Evolutionary conservation across 2,329 filamentous ascomycete species (phyloP).

Genomic region (Leptographium radiaticola): DNA sequence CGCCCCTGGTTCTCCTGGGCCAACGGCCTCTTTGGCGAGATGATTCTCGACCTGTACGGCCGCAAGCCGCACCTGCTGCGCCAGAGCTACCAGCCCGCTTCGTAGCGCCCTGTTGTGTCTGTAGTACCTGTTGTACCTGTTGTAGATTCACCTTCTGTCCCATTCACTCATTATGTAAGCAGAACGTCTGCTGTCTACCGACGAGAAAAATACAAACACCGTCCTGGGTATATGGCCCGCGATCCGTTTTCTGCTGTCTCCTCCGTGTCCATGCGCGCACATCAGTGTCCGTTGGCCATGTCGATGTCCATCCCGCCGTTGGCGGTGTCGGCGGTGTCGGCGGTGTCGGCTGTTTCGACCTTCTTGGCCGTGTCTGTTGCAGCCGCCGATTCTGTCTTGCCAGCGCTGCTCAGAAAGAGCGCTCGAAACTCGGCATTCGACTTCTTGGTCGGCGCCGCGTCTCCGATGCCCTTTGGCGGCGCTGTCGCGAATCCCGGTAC

Average conservation of each 20-base stretch:
- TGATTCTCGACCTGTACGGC: slow-evolving; percentile 60
- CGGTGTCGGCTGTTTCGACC: not conserved
- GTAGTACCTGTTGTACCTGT: no score
- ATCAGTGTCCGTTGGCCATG: not conserved
- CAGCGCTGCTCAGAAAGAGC: slow-evolving; percentile 15
- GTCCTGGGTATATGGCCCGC: not conserved
- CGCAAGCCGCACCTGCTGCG: slow-evolving; percentile 46
- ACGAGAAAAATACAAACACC: not conserved
- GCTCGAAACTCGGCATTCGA: slow-evolving; percentile 20
- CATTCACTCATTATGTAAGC: no score
- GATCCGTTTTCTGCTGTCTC: not conserved
- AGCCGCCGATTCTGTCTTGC: not conserved
- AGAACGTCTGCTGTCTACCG: no score
- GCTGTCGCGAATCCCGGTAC: slow-evolving; percentile 18
- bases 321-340: not conserved
- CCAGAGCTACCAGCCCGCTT: slow-evolving; percentile 21
- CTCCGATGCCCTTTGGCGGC: slow-evolving; percentile 9
- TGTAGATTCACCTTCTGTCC: no score
- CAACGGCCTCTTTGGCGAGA: slow-evolving; percentile 80
- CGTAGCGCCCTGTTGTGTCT: no score
- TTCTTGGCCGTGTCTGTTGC: not conserved
- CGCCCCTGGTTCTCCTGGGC: slow-evolving; percentile 70
- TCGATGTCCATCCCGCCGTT: not conserved
- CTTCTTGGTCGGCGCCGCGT: slow-evolving; percentile 16
- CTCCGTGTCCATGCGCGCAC: not conserved